These are phyloP conservation scores for Eimeria sp. DNA, from an alignment of 169 alveolate species.

Conservation along the genomic window DNA sequence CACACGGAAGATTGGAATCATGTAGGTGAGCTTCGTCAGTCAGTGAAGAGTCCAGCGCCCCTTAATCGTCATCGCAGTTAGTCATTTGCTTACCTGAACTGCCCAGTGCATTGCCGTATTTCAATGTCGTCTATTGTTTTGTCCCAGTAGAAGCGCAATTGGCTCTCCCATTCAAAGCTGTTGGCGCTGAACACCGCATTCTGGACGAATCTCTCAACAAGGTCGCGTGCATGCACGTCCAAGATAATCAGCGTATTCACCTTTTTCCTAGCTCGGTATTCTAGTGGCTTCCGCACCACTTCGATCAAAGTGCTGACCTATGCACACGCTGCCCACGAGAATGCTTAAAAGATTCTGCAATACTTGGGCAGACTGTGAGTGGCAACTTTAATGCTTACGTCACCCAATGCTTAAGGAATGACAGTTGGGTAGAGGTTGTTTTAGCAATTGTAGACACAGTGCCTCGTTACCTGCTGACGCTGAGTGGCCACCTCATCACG, in stretches of 20 bases:
- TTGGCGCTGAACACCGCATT: conserved; percentile 93
- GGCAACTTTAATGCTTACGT: not conserved
- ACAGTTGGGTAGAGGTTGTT: not conserved
- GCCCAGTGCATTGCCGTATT: conserved; percentile 95
- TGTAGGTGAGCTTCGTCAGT: conserved; percentile 88
- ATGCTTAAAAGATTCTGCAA: not conserved
- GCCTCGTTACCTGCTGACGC: conserved; percentile 71
- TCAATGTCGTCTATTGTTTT: conserved; percentile 93
- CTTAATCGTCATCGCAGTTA: not conserved
- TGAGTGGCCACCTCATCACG: conserved; percentile 88
- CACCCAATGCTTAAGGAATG: not conserved
- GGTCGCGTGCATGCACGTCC: conserved; percentile 98
- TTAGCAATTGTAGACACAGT: not conserved
- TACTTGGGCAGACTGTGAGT: not conserved
- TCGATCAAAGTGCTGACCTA: conserved; percentile 94
- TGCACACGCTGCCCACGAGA: conserved; percentile 47
- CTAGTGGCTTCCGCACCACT: conserved; percentile 93
- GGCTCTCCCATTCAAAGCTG: conserved; percentile 98
- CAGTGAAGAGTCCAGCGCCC: conserved; percentile 77
- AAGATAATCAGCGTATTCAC: conserved; percentile 97
- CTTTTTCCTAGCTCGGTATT: conserved; percentile 90
- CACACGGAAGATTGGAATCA: conserved; percentile 89
- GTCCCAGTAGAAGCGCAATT: conserved; percentile 97
- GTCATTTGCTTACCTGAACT: conserved; percentile 80
- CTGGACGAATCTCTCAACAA: conserved; percentile 96